These are phyloP conservation scores for Penicillium atrosanguineum DNA, from an alignment of 495 filamentous ascomycete genomes.

Conservation along the genomic window DNA sequence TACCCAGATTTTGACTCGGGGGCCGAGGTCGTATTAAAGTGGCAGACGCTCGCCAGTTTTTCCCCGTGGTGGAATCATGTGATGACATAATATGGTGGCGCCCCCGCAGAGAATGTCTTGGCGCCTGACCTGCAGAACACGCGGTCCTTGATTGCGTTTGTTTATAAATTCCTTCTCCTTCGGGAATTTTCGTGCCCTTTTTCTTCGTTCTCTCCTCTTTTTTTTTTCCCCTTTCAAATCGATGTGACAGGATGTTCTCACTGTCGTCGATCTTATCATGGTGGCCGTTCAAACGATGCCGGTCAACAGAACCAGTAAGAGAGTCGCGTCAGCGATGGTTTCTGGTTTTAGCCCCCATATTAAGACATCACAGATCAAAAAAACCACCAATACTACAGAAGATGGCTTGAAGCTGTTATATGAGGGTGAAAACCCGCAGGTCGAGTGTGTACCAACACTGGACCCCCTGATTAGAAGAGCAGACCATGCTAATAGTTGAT, in stretches of 20 bases:
- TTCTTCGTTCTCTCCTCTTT: neutral
- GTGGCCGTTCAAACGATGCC: neutral
- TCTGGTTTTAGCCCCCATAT: neutral
- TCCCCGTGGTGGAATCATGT: neutral
- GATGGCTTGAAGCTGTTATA: constrained; percentile 9
- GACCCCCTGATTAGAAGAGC: neutral
- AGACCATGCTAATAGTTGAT: neutral
- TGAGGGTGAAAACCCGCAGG: neutral
- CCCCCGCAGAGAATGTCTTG: no score
- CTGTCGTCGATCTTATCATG: neutral
- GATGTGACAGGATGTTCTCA: neutral
- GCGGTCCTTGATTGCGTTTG: no score
- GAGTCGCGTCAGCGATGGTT: neutral
- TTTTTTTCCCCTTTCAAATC: neutral
- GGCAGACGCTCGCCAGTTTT: neutral
- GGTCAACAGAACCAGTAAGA: neutral
- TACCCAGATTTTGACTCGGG: neutral
- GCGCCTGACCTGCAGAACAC: no score
- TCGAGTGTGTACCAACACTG: constrained; percentile 1
- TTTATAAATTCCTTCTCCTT: neutral
- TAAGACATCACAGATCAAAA: neutral
- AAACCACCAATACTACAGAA: neutral
- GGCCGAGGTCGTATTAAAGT: neutral
- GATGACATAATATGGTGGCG: neutral
- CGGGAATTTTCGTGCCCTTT: neutral